Conservation (phyloP, 192 early-diverging fungal species). For the Mortierella alpina region DNA sequence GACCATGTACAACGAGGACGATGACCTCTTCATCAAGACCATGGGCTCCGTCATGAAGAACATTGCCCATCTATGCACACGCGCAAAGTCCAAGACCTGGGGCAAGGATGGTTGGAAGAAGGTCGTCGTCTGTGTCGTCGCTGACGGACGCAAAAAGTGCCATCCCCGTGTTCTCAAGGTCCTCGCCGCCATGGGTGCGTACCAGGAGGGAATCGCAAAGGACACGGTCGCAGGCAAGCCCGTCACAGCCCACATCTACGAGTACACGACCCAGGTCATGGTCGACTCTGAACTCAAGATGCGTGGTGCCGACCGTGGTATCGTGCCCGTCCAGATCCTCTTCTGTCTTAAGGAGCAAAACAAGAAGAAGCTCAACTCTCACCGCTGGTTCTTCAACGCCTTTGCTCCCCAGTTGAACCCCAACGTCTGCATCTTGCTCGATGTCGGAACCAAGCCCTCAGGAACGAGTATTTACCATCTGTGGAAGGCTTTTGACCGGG, state of each 20-base stretch:
- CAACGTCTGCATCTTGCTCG: constrained; percentile 88
- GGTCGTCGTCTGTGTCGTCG: constrained; percentile 90
- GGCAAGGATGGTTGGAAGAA: constrained; percentile 90
- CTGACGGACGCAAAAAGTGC: constrained; percentile 88
- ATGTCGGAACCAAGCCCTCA: constrained; percentile 91
- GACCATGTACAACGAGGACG: constrained; percentile 82
- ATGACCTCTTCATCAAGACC: constrained; percentile 88
- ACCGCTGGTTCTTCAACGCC: constrained; percentile 98
- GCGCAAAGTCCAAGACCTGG: constrained; percentile 79
- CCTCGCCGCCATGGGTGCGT: constrained; percentile 83
- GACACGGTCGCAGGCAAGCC: constrained; percentile 74
- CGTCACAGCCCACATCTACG: constrained; percentile 88
- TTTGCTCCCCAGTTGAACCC: constrained; percentile 85
- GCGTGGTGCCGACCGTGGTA: constrained; percentile 71
- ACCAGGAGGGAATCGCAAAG: constrained; percentile 76
- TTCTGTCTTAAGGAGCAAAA: constrained; percentile 96
- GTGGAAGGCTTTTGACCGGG: constrained; percentile 87
- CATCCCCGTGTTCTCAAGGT: constrained; percentile 80
- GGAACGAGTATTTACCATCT: constrained; percentile 87
- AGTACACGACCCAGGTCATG: constrained; percentile 85
- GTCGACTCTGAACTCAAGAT: constrained; percentile 74
- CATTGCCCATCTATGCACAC: constrained; percentile 87
- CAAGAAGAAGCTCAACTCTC: constrained; percentile 93
- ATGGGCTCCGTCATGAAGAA: constrained; percentile 91
- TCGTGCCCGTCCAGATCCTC: constrained; percentile 87